Evolutionary conservation across 148 eudicot species (phyloP).

Genomic region (Vaccinium vitisidaea): DNA sequence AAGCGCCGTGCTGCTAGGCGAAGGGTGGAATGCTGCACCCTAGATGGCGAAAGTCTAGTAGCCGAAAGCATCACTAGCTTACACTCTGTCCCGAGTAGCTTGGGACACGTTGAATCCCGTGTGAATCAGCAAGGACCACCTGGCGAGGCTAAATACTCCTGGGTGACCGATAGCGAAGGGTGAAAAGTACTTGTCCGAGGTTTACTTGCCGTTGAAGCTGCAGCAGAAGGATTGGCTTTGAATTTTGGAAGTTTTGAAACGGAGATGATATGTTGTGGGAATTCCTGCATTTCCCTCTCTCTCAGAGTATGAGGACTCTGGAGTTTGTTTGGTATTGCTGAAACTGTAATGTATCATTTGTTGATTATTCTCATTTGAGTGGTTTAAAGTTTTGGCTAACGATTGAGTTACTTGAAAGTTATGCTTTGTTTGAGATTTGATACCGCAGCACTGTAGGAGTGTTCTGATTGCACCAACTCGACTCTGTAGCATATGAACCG

Average conservation of each 20-base stretch:
- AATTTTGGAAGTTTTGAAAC: constrained; percentile 1
- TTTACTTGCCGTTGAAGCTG: constrained; percentile 89
- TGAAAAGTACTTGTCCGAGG: constrained; percentile 64
- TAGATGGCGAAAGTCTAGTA: too few relatives aligned
- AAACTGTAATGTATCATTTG: too few relatives aligned
- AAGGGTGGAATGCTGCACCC: too few relatives aligned
- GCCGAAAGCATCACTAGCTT: too few relatives aligned
- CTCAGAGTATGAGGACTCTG: neutral
- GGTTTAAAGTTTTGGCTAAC: neutral
- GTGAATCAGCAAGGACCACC: too few relatives aligned
- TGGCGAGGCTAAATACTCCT: too few relatives aligned
- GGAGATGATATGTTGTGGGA: neutral
- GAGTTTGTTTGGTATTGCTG: too few relatives aligned
- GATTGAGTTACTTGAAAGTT: neutral
- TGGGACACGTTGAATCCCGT: too few relatives aligned
- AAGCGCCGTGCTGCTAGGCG: too few relatives aligned
- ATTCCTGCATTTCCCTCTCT: constrained; percentile 2
- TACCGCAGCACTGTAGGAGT: neutral
- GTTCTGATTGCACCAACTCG: neutral
- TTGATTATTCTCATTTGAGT: neutral
- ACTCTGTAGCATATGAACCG: neutral
- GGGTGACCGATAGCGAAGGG: too few relatives aligned
- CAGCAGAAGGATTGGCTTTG: constrained; percentile 93
- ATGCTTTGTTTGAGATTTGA: neutral
- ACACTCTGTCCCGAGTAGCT: too few relatives aligned